Percentiles rank a stretch among this genome's conserved stretches.
These are phyloP conservation scores for Tremella mesenterica DNA, from an alignment of 768 basidiomycete genomes.

Conservation along the genomic window DNA sequence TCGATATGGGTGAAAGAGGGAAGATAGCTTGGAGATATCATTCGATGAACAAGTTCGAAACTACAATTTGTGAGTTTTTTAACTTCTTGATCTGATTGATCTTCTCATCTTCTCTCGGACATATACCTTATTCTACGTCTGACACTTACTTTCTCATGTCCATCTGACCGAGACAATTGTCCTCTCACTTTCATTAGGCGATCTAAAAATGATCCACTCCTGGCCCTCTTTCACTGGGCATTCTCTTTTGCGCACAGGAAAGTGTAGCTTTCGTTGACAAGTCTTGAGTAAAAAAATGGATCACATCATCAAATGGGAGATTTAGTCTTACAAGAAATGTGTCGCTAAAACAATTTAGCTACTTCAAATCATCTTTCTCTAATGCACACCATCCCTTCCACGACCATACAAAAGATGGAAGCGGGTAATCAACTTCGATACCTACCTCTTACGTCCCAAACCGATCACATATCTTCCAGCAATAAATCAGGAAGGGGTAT, in stretches of 20 bases:
- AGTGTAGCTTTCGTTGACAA: neutral
- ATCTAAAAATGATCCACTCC: no score
- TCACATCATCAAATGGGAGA: no score
- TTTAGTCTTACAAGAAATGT: no score
- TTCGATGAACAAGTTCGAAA: slow-evolving; percentile 83
- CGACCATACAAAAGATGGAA: slow-evolving; percentile 15
- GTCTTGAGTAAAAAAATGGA: no score
- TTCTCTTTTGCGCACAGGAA: no score
- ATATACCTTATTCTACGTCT: neutral
- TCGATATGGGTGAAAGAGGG: slow-evolving; percentile 52
- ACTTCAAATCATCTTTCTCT: slow-evolving; percentile 9
- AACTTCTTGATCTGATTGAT: no score
- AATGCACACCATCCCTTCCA: slow-evolving; percentile 29
- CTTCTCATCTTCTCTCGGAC: neutral
- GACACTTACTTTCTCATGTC: no score
- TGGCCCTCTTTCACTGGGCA: no score
- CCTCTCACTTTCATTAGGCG: no score
- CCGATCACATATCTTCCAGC: neutral
- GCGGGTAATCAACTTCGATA: neutral
- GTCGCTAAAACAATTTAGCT: no score
- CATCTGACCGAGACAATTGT: no score
- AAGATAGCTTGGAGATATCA: slow-evolving; percentile 99
- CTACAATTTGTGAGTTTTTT: slow-evolving; percentile 53
- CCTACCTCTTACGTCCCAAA: neutral
- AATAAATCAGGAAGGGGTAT: neutral